Evolutionary conservation across 1,284 basidiomycete genomes (phyloP), one percentile per base, ranked within the genome.

Genomic region (Butyriboletus pseudospeciosus): DNA sequence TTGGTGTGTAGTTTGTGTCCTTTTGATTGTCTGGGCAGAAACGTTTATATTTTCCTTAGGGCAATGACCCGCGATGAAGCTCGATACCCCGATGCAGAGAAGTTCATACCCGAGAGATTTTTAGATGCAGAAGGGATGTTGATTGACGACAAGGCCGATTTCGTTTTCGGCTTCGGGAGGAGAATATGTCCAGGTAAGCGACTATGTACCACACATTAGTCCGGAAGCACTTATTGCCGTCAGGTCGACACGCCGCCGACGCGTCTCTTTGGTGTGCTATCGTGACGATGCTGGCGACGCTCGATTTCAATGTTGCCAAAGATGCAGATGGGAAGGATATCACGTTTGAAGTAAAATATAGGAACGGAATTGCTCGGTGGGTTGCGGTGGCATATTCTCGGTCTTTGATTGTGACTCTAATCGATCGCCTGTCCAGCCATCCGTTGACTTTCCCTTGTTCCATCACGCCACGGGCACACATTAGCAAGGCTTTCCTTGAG

Each of bases 31-130:
- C 4, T 5, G 7, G 16, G 7, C 0, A 35, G 23, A 23, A 7
- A 20, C 32, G 4, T 7, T 56, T 7, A 69, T 17, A 7, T 7
- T 35, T 35, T 23, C 7, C 12, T 30, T 34, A 65, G 68, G 68
- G 66, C 53, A 13, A 68, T 70, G 46, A 50, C 64, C 5, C 58
- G 58, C 6, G 58, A 69, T 40, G 64, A 67, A 54, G 43, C 14
- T 16, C 53, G 55, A 43, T 66, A 67, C 16, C 58, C 57, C 2
- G 23, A 65, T 39, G 36, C 68, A 16, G 49, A 66, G 37, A 23
- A 44, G 5, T 67, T 68, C 25, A 55, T 55, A 13, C 68, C 68
- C 0, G 63, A 67, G 46, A 55, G 65, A 23, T 69, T 69, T 36
- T 54, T 69, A 16, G 57, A 48, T 4, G 42, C 51, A 3, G 40